A percentile compares a stretch with the other conserved stretches of the same genome.
Evolutionary conservation across 2,329 filamentous ascomycete genomes (phyloP).

Genomic region (Monascus ruber): DNA sequence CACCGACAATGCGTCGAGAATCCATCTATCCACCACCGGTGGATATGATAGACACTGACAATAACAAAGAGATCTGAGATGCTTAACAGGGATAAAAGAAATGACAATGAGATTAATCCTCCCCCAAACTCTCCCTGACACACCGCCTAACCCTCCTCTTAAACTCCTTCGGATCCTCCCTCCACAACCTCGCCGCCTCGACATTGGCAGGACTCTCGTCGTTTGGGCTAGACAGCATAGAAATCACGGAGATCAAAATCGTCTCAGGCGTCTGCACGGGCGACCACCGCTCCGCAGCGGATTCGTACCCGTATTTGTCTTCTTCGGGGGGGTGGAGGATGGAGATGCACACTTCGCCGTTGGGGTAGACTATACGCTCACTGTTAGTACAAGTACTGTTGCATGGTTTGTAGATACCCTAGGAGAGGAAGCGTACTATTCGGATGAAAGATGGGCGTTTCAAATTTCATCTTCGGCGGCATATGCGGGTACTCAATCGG

Average conservation of each 20-base stretch:
- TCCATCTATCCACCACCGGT: too few relatives aligned
- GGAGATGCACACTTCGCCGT: slow-evolving; percentile 86
- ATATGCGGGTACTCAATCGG: slow-evolving; percentile 75
- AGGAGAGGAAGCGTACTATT: slow-evolving; percentile 48
- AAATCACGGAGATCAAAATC: slow-evolving; percentile 84
- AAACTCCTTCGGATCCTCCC: slow-evolving; percentile 71
- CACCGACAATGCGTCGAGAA: too few relatives aligned
- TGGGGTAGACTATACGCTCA: slow-evolving; percentile 54
- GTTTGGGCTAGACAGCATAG: slow-evolving; percentile 83
- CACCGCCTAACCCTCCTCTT: slow-evolving; percentile 65
- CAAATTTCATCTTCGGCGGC: slow-evolving; percentile 82
- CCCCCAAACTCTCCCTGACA: slow-evolving; percentile 70
- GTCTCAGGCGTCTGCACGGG: slow-evolving; percentile 93
- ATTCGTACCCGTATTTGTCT: slow-evolving; percentile 88
- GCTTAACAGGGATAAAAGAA: too few relatives aligned
- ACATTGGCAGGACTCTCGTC: slow-evolving; percentile 93
- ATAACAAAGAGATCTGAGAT: too few relatives aligned
- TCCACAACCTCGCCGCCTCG: slow-evolving; percentile 78
- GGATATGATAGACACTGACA: too few relatives aligned
- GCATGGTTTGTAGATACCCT: too few relatives aligned
- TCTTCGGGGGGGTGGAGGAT: slow-evolving; percentile 94
- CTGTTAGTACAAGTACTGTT: too few relatives aligned
- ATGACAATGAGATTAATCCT: slow-evolving; percentile 36
- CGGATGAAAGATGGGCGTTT: slow-evolving; percentile 79
- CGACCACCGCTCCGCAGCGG: slow-evolving; percentile 79